A percentile compares a stretch with the other conserved stretches of the same genome.
Conservation (phyloP, 179 eudicot species). For the Silene noctiflora region DNA sequence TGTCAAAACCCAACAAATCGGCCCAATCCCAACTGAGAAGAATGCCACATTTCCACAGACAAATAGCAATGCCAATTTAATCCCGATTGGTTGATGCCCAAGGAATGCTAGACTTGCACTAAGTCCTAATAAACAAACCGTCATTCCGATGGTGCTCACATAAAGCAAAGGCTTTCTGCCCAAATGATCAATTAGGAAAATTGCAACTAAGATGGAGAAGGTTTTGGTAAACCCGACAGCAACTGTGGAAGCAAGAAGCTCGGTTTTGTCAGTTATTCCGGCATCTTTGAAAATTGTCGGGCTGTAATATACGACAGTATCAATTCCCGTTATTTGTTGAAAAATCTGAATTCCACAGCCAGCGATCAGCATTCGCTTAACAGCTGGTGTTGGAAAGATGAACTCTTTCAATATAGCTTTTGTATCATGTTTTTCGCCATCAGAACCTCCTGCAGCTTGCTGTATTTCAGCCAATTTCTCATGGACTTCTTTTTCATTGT, state of each 20-base stretch:
- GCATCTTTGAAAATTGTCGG: slow-evolving; percentile 69
- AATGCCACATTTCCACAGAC: slow-evolving; percentile 86
- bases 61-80: slow-evolving; percentile 47
- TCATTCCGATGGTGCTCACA: slow-evolving; percentile 82
- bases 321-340: slow-evolving; percentile 83
- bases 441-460: slow-evolving; percentile 43
- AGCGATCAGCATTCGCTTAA: slow-evolving; percentile 61
- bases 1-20: slow-evolving; percentile 77
- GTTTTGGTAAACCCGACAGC: slow-evolving; percentile 84
- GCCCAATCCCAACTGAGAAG: slow-evolving; percentile 87
- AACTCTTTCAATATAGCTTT: slow-evolving; percentile 64
- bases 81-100: slow-evolving; percentile 44
- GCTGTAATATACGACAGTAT: slow-evolving; percentile 73
- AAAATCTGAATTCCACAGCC: slow-evolving; percentile 81
- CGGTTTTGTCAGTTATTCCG: slow-evolving; percentile 45
- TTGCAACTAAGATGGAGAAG: slow-evolving; percentile 56
- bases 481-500: slow-evolving; percentile 48
- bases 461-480: slow-evolving; percentile 64
- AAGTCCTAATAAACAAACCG: slow-evolving; percentile 54
- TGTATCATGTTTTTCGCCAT: slow-evolving; percentile 39
- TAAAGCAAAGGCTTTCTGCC: slow-evolving; percentile 85
- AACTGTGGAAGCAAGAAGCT: slow-evolving; percentile 67
- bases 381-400: slow-evolving; percentile 56
- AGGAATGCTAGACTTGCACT: slow-evolving; percentile 53
- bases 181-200: slow-evolving; percentile 58